Evolutionary conservation across 768 basidiomycete species (phyloP), one percentile per base, ranked within the genome.

Genomic region (Tricholoma matsutake): DNA sequence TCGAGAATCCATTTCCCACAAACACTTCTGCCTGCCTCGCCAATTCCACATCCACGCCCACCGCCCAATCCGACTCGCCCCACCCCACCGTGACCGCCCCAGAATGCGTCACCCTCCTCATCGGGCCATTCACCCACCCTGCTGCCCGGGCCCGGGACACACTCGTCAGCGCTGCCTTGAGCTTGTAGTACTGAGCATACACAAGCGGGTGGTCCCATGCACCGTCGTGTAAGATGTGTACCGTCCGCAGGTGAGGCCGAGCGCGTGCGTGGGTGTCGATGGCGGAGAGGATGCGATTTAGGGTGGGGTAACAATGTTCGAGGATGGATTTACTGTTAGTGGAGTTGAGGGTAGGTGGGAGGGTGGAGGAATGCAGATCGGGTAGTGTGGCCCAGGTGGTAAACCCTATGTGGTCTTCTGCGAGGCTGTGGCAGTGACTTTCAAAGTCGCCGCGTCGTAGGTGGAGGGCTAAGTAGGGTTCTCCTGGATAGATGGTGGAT

Each of bases 361-460:
- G 65, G 14, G 75, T 67, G 7, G 75, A 71, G 4, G 67, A 32
- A 28, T 64, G 57, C 10, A 82, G 65, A 16, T 66, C 13, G 14
- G 79, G 79, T n/a, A 82, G 75, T 6, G 79, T 80, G 6, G 75
- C 76, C 81, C 79, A 82, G 5, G 80, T 81, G 6, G 79, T 80
- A 68, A 81, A 81, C 9, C 78, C 78, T 9, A 69, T 67, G 25
- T 71, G 68, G 16, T 57, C 66, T 49, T 72, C 62, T 6, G 76
- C 71, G 5, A 81, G 73, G 47, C 60, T 68, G 47, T 73, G 61
- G 35, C 81, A 82, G 63, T 81, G 79, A 8, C 64, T 68, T 64
- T 78, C 76, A 60, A 82, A 81, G 52, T 81, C 80, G 13, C 76
- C 79, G 22, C 81, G 76, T 22, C 79, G 76, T 16, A 82, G 69